Evolutionary conservation across 2,329 filamentous ascomycete genomes (phyloP), one percentile per base, ranked within the genome.

Genomic region (Diaporthe australafricana): DNA sequence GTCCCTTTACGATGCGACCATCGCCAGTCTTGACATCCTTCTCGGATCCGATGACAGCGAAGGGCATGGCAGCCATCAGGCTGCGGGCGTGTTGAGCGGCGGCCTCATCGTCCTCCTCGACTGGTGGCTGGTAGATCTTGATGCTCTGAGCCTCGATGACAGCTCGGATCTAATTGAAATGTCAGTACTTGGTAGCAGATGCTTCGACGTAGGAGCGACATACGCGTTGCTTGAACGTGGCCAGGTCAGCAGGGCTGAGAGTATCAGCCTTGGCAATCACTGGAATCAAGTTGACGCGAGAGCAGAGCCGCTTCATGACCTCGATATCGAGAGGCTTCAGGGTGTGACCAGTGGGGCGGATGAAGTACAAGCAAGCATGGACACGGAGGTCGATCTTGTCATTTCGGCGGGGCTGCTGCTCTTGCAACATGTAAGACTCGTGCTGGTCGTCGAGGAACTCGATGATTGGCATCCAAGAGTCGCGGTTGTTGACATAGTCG

Each of bases 361-460:
- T 98, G 87, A 99, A 99, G 91, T 99, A 99, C 82, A 99, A 85
- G 86, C 96, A 99, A 77, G 96, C 93, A 84, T 99, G 96, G 77
- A 99, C 97, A 87, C 96, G 95, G 80, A 99, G 93, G 83, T 99
- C 96, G 80, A 99, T 99, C 91, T 98, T 99, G 89, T 99, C 96
- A 80, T 93, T 92, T 81, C 96, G 95, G 85, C 94, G 94, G 78
- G 97, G 96, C 87, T 99, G 96, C 86, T 99, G 96, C 91, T 99
- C 96, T 89, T 99, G 96, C 82, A 99, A 90, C 96, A 99, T 99
- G 87, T 99, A 99, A 47, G 96, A 99, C 89, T 99, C 96, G 84
- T 99, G 97, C 90, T 99, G 96, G 87, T 99, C 96, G 86, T 99
- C 96, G 80, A 99, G 90, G 88, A 99, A 99, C 86, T 99, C 96